Conservation (phyloP, 345 rosid genomes). For the Eutrema japonicum region DNA sequence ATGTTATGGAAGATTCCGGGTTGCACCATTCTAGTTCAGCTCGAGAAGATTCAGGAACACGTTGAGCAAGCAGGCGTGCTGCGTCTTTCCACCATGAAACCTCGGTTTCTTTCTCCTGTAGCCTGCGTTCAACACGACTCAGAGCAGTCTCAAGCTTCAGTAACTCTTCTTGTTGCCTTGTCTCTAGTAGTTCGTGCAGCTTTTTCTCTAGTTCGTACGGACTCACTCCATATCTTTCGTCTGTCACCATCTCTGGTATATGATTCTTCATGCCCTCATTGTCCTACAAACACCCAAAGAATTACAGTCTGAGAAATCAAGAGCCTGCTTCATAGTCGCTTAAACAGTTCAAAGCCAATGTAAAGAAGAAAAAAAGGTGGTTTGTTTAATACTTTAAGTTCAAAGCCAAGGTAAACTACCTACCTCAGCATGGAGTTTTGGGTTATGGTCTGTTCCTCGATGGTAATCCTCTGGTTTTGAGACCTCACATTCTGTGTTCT, state of each 20-base stretch:
- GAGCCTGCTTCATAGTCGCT: slow-evolving; percentile 20
- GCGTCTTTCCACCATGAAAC: slow-evolving; percentile 85
- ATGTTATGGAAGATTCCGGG: slow-evolving; percentile 8
- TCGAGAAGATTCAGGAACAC: slow-evolving; percentile 50
- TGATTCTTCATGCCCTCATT: slow-evolving; percentile 7
- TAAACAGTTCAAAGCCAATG: slow-evolving; percentile 6
- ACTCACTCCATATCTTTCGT: slow-evolving; percentile 53
- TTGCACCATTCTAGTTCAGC: slow-evolving; percentile 39
- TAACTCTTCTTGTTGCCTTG: slow-evolving; percentile 73
- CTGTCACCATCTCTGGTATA: slow-evolving; percentile 31
- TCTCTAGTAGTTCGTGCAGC: slow-evolving; percentile 64
- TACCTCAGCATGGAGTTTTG: slow-evolving; percentile 64
- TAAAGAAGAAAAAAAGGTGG: slow-evolving; percentile 10
- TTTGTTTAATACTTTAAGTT: slow-evolving; percentile 42
- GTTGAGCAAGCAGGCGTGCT: slow-evolving; percentile 53
- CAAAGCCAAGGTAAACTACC: slow-evolving; percentile 43
- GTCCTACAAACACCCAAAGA: slow-evolving; percentile 25
- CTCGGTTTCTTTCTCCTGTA: slow-evolving; percentile 75
- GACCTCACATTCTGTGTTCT: slow-evolving; percentile 39
- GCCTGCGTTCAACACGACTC: slow-evolving; percentile 49
- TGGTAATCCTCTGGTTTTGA: slow-evolving; percentile 50
- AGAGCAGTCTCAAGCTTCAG: slow-evolving; percentile 70
- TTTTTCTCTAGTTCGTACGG: slow-evolving; percentile 70
- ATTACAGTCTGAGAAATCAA: slow-evolving; percentile 8
- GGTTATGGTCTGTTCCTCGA: slow-evolving; percentile 51